phyloP scores from a whole-genome alignment of 2,329 filamentous ascomycete species.

The Verticillium dahliae region DNA sequence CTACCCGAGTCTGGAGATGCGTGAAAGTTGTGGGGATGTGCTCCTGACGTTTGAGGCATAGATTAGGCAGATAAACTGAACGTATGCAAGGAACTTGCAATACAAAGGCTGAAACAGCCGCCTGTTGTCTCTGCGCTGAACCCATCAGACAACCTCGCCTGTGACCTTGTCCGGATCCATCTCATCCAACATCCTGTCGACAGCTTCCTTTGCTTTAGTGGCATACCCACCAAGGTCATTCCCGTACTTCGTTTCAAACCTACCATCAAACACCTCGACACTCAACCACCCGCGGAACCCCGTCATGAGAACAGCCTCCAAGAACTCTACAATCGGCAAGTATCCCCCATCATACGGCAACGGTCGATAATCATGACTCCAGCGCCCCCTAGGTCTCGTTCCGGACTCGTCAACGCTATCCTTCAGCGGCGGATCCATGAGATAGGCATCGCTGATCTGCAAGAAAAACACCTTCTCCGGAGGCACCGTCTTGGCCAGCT shows the following conservation, averaged over 20 bases:
- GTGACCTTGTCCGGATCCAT: not conserved
- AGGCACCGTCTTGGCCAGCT: conserved; percentile 51
- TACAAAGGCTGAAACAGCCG: too few relatives aligned
- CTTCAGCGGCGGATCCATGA: conserved; percentile 47
- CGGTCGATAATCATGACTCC: conserved; percentile 67
- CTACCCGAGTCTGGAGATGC: not conserved
- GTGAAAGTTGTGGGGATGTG: not conserved
- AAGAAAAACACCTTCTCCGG: conserved; percentile 67
- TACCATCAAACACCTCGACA: conserved; percentile 49
- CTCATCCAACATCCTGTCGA: conserved; percentile 6
- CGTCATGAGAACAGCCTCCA: conserved; percentile 58
- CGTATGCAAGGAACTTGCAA: too few relatives aligned
- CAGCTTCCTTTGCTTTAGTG: conserved; percentile 13
- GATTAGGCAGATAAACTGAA: not conserved
- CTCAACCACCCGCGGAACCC: conserved; percentile 63
- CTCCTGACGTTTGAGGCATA: not conserved
- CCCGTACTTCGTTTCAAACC: conserved; percentile 21
- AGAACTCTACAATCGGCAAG: conserved; percentile 59
- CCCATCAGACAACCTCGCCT: not conserved
- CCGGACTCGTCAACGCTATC: conserved; percentile 42
- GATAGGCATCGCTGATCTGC: conserved; percentile 71
- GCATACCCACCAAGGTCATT: conserved; percentile 19
- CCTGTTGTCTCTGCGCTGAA: too few relatives aligned
- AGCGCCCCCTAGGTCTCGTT: conserved; percentile 53
- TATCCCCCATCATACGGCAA: conserved; percentile 66